Conservation (phyloP, 345 rosid species). For the Turritis glabra region DNA sequence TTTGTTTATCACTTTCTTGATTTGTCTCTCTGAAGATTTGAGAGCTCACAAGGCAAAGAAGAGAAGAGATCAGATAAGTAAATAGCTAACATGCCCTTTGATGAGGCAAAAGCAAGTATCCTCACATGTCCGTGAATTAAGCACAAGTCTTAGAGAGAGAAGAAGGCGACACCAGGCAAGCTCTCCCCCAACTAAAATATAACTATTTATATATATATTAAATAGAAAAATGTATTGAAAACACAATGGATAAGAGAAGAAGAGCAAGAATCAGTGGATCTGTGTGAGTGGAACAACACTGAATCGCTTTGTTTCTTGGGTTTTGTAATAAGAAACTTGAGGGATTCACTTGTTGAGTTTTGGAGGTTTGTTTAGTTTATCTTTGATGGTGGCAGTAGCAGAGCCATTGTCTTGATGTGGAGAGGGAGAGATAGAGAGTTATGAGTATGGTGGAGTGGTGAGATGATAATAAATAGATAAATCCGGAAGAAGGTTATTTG, state of each 20-base stretch:
- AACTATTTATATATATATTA: neutral
- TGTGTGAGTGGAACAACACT: constrained; percentile 10
- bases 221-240: neutral
- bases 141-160: constrained; percentile 34
- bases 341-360: neutral
- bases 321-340: neutral
- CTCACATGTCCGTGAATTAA: constrained; percentile 44
- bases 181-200: constrained; percentile 35
- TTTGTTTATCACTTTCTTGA: constrained; percentile 8
- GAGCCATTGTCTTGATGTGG: constrained; percentile 23
- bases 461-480: no score
- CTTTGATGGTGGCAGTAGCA: constrained; percentile 3
- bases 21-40: constrained; percentile 22
- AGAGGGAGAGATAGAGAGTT: neutral
- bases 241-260: constrained; percentile 35
- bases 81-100: constrained; percentile 41
- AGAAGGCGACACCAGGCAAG: constrained; percentile 37
- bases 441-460: neutral
- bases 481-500: no score
- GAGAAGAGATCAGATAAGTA: constrained; percentile 46
- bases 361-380: constrained; percentile 18
- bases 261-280: constrained; percentile 9
- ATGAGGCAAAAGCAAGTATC: constrained; percentile 48
- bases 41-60: constrained; percentile 37
- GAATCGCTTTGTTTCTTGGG: neutral